A percentile compares a stretch with the other conserved stretches of the same genome.
Evolutionary conservation across 1,139 yeast species (phyloP).

Genomic region (Nakaseomyces glabratus): DNA sequence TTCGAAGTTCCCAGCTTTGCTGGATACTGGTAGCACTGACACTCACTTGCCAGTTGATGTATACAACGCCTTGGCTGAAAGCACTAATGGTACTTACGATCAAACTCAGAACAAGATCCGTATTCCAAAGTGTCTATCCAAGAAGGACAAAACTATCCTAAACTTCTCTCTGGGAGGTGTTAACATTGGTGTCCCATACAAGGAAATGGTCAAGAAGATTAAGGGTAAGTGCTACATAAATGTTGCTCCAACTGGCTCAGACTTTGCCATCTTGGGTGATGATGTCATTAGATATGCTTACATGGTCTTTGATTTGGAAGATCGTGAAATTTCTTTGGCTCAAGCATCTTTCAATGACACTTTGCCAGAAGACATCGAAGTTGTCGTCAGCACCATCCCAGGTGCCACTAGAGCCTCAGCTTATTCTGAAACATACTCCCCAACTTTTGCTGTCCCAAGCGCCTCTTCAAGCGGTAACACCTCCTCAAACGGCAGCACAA

Average conservation of each 20-base stretch:
- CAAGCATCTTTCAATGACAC: slow-evolving; percentile 38
- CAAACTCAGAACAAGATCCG: slow-evolving; percentile 21
- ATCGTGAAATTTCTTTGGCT: slow-evolving; percentile 56
- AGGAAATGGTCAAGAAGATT: slow-evolving; percentile 30
- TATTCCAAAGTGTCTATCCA: slow-evolving; percentile 26
- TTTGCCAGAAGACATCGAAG: slow-evolving; percentile 36
- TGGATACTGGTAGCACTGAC: slow-evolving; percentile 64
- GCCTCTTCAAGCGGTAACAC: neutral
- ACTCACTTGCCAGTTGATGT: slow-evolving; percentile 42
- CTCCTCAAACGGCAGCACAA: slow-evolving; percentile 1
- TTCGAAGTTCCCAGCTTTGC: too few relatives aligned
- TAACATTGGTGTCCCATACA: slow-evolving; percentile 39
- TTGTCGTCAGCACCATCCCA: slow-evolving; percentile 37
- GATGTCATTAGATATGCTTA: slow-evolving; percentile 64
- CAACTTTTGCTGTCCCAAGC: slow-evolving; percentile 6
- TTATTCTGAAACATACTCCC: slow-evolving; percentile 29
- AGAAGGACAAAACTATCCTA: slow-evolving; percentile 23
- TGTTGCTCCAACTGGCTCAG: slow-evolving; percentile 27
- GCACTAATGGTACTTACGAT: slow-evolving; percentile 34
- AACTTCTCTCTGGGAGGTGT: slow-evolving; percentile 46
- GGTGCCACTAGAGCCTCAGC: slow-evolving; percentile 36
- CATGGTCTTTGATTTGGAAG: slow-evolving; percentile 67
- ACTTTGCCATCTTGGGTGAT: slow-evolving; percentile 52
- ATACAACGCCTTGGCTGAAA: slow-evolving; percentile 30
- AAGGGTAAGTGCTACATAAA: slow-evolving; percentile 32